These are phyloP conservation scores for Panaeolus cyanescens DNA, from an alignment of 768 basidiomycete genomes.

Conservation along the genomic window DNA sequence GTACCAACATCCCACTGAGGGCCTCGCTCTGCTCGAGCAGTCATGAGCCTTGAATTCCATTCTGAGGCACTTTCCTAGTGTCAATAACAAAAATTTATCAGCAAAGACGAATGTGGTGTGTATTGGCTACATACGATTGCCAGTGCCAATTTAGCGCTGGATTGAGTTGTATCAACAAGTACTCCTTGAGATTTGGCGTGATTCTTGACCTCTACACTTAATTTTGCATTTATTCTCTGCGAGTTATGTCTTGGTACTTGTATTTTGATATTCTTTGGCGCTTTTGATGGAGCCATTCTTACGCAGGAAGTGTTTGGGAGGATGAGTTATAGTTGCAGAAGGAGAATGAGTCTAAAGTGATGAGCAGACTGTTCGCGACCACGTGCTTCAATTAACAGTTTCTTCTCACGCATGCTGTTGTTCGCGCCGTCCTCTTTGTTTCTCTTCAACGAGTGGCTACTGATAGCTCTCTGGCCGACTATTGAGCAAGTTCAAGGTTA, in stretches of 20 bases:
- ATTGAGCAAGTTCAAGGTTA: neutral
- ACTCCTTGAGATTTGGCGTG: conserved; percentile 52
- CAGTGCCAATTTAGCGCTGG: conserved; percentile 62
- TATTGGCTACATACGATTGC: conserved; percentile 57
- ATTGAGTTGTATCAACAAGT: conserved; percentile 61
- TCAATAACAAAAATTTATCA: conserved; percentile 1
- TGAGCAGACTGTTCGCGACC: conserved; percentile 12
- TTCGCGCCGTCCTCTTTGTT: neutral
- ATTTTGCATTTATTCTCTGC: conserved; percentile 66
- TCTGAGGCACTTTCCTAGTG: conserved; percentile 75
- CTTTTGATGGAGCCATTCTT: conserved; percentile 64
- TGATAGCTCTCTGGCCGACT: neutral
- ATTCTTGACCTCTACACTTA: conserved; percentile 58
- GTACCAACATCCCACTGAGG: conserved; percentile 90
- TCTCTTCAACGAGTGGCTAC: neutral
- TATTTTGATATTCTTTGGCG: conserved; percentile 57
- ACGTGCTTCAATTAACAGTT: conserved; percentile 11
- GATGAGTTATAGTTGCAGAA: neutral
- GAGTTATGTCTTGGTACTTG: conserved; percentile 77
- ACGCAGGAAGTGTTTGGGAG: too few species aligned
- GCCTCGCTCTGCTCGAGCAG: conserved; percentile 78
- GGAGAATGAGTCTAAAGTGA: neutral
- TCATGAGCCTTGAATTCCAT: conserved; percentile 81
- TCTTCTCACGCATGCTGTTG: neutral
- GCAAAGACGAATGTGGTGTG: neutral